Evolutionary conservation across 2,329 filamentous ascomycete genomes (phyloP).

Genomic region (Diaporthe sp.): DNA sequence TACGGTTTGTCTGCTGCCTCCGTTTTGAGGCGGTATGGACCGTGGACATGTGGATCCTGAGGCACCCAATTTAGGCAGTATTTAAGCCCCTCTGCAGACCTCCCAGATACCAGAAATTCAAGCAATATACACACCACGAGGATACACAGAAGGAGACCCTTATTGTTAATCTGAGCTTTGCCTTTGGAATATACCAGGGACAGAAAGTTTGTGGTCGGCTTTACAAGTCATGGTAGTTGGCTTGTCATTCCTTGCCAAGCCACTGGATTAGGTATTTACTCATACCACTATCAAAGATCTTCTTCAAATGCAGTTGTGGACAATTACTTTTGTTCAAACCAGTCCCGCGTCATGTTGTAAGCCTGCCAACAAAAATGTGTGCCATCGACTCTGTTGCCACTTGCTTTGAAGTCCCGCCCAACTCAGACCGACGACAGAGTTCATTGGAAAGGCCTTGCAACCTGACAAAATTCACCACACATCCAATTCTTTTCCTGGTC

Average conservation of each 20-base stretch:
- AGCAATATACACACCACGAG: too few species aligned
- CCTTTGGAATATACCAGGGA: too few species aligned
- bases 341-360: not conserved
- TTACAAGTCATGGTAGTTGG: not conserved
- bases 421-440: not conserved
- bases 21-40: too few species aligned
- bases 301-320: not conserved
- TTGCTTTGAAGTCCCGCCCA: too few species aligned
- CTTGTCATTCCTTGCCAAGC: not conserved
- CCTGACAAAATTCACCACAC: not conserved
- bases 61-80: too few species aligned
- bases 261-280: not conserved
- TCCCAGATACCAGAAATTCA: too few species aligned
- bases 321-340: not conserved
- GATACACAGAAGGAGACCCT: too few species aligned
- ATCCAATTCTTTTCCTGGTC: not conserved
- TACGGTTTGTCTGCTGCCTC: too few species aligned
- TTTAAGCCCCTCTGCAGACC: too few species aligned
- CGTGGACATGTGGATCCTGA: too few species aligned
- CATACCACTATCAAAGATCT: not conserved
- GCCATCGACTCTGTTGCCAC: not conserved
- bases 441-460: not conserved
- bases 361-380: not conserved
- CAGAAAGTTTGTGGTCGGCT: too few species aligned
- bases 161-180: too few species aligned